Base-by-base conservation (phyloP, 371 early-diverging fungal species). In the Mucor racemosus region DNA sequence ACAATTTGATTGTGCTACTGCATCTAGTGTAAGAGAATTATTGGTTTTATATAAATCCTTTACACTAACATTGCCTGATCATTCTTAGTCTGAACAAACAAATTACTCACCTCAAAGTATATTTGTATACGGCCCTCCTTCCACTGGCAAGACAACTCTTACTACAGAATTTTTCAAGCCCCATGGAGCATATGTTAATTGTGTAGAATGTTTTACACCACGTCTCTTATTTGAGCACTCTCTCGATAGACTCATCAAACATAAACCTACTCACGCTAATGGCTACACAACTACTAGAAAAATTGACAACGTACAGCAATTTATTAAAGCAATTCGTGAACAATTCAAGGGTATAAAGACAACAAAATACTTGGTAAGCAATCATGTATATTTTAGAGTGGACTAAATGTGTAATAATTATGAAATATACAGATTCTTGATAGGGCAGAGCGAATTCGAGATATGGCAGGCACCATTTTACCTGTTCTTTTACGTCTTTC, bases 391-490 rank as follows among this genome's bases (percentile, higher is more conserved):
- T 40, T 35, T 35, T 19, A 9, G 1, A 26, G 26, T 26, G 26
- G 26, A 26, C 26, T 26, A 26, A 26, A 26, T 26, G 26, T 26
- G 26, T 26, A 26, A 26, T 26, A 26, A 26, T 1, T 26, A 26
- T 26, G 26, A 26, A 26, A 26, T 26, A 26, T 19, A 4, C 19
- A 88, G 87, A 80, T 94, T 0, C 75, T 95, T 9, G 97, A 97
- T 71, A 83, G 91, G 38, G 94, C 94, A 0, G 95, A 97, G 65
- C 68, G 91, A 21, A 75, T 97, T 39, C 86, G 94, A 26, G 90
- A 91, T 57, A 85, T 91, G 58, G 82, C 88, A 6, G 75, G 90
- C 5, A 84, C 84, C 36, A 72, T 95, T 14, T 67, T 95, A 19
- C 84, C 92, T 5, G 81, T 85, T 17, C 68, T 97, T 7, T 59